These are phyloP conservation scores for Fomitopsis pulvina DNA, from an alignment of 768 basidiomycete species.

Conservation along the genomic window DNA sequence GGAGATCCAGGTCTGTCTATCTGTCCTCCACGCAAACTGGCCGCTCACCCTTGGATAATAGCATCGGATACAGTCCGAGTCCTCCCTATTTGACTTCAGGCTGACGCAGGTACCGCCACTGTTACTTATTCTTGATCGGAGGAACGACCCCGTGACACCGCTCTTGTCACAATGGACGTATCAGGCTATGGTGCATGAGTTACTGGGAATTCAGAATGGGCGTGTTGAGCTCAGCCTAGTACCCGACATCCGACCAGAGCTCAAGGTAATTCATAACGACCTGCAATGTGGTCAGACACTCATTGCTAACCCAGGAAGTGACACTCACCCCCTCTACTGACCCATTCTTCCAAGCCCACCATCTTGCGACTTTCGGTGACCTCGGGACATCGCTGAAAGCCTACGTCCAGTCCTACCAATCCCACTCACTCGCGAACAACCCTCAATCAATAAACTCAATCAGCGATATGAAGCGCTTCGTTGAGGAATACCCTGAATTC, in stretches of 20 bases:
- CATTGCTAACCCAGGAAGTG: conserved; percentile 60
- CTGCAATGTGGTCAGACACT: conserved; percentile 3
- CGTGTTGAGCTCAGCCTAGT: conserved; percentile 80
- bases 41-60: conserved; percentile 25
- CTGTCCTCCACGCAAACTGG: not conserved
- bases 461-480: conserved; percentile 92
- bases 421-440: conserved; percentile 67
- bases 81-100: conserved; percentile 87
- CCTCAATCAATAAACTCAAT: conserved; percentile 89
- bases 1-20: conserved; percentile 67
- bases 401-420: conserved; percentile 92
- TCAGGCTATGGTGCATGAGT: conserved; percentile 98
- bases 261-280: conserved; percentile 48
- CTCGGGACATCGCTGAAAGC: conserved; percentile 85
- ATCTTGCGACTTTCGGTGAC: conserved; percentile 93
- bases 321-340: conserved; percentile 89
- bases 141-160: conserved; percentile 97
- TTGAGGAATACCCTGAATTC: conserved; percentile 98
- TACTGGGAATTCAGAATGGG: conserved; percentile 90
- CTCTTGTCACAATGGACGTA: conserved; percentile 98
- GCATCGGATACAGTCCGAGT: conserved; percentile 77
- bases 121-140: conserved; percentile 86
- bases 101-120: conserved; percentile 83
- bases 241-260: conserved; percentile 80
- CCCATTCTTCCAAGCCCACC: conserved; percentile 87